Evolutionary conservation across 352 stramenopile species (phyloP).

Genomic region (Pythium pyrilobum): DNA sequence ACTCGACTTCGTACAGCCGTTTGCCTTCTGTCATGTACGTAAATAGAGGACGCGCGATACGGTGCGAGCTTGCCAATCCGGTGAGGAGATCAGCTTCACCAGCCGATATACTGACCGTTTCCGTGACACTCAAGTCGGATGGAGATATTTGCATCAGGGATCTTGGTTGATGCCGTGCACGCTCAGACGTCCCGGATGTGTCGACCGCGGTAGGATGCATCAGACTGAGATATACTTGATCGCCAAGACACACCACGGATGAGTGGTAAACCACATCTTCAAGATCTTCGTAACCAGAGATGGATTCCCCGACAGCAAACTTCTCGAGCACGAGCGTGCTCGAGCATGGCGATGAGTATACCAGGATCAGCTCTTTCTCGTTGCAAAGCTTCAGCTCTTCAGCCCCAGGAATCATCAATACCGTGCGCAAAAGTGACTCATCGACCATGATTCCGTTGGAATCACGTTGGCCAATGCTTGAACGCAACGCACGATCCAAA

Average conservation of each 20-base stretch:
- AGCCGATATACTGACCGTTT: conserved; percentile 9
- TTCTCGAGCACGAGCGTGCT: conserved; percentile 17
- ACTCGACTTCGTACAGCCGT: conserved; percentile 47
- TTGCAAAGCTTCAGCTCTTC: not conserved
- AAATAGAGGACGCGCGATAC: conserved; percentile 21
- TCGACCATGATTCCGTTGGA: conserved; percentile 4
- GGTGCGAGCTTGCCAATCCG: not conserved
- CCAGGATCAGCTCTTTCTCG: conserved; percentile 11
- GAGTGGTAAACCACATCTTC: conserved; percentile 29
- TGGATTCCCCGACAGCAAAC: conserved; percentile 8
- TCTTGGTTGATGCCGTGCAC: conserved; percentile 13
- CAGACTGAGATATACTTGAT: conserved; percentile 42
- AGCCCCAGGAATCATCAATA: not conserved
- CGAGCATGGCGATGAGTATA: conserved; percentile 11
- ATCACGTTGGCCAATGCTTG: not conserved
- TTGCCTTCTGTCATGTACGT: conserved; percentile 46
- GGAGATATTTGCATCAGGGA: conserved; percentile 25
- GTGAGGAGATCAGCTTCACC: not conserved
- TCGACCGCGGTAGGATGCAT: conserved; percentile 21
- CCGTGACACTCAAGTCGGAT: conserved; percentile 1
- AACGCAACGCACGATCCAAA: too few species aligned
- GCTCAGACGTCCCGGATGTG: conserved; percentile 6
- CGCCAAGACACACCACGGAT: conserved; percentile 40
- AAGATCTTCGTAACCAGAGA: conserved; percentile 35
- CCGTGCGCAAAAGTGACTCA: conserved; percentile 3